Evolutionary conservation across 1,284 basidiomycete species (phyloP), one percentile per base, ranked within the genome.

Genomic region (Melampsora abietis-canadensis): DNA sequence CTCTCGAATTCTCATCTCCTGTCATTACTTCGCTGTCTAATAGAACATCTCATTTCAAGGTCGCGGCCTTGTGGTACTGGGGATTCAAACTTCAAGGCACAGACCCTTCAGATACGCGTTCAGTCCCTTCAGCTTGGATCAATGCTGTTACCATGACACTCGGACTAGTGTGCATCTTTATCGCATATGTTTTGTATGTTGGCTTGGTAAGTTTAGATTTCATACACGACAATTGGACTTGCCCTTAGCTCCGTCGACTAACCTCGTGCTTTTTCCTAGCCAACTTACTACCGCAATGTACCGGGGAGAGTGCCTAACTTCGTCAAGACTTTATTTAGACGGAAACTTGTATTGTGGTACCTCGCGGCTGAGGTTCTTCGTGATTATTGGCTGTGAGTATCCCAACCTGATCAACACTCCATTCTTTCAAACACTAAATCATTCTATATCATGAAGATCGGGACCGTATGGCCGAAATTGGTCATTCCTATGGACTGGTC

Each of bases 31-130:
- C 31, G 17, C 34, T 68, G 24, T 62, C 31, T 44, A 51, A 40
- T 2, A 37, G 21, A 31, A 19, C 21, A 62, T 51, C 7, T n/a
- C 15, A 4, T 44, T 30, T 21, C 59, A 94, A 92, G 92, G 89
- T 94, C 12, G 90, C 92, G 1, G 92, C 91, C 8, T 84, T 95
- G 48, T 95, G 92, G 92, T 95, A 92, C 81, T 95, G 92, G 92
- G 92, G 92, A 78, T 88, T 89, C 82, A 86, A 87, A 66, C 85
- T 95, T 76, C 89, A 89, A 79, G 84, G 85, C 17, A 84, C 84
- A 15, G 75, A 82, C 54, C 83, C 85, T 59, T 84, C 83, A 68
- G 84, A 84, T 77, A 80, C 84, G 57, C 83, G 89, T 15, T 90
- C 91, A 65, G 79, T 82, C 46, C 78, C 80, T 4, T 82, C 82